Evolutionary conservation across 2,329 filamentous ascomycete genomes (phyloP), one percentile per base, ranked within the genome.

Genomic region (Aspergillus neoniger): DNA sequence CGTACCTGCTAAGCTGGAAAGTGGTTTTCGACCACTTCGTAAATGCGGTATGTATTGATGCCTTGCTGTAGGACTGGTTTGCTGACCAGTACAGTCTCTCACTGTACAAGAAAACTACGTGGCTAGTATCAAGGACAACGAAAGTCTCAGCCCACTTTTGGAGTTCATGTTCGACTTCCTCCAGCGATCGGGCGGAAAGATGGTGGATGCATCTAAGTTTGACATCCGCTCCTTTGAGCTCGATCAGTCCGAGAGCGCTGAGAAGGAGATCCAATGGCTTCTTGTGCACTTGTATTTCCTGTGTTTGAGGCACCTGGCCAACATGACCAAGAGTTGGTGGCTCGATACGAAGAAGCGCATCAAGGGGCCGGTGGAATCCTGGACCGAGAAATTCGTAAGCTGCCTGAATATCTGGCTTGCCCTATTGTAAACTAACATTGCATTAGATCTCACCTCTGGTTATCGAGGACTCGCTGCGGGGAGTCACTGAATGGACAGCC

Each of bases 1-100:
- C 88, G 9, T 99, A 97, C 70, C 82, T 99, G 2, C 81, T 96
- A 28, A 90, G 91, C 10, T 99, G 95, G 95, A 86, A 91, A 64
- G 82, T 98, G 1, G 83, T 97, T 0, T 98, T 96, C 71, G 92
- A 96, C 67, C 89, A 94, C 48, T 96, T 94, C 71, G 81, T 82
- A 17, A 86, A 87, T 19, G 87, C 92, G 12, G 82, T 84, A 79
- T 63, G 72, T 65, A 54, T 53, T 51, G 6, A 28, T 7, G 14
- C 4, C 19, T 5, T 19, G 38, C 10, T 17, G 15, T 17, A 19
- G 43, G 23, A 15, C 5, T 4, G 6, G 39, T 19, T 49, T 58
- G 61, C 73, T 78, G 63, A 79, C 55, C n/a, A 9, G 14, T 25
- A 47, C 25, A 83, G 81, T 91, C 93, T 0, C 89, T 91, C 74